These are phyloP conservation scores for Pittosporum tobira DNA, from an alignment of 129 eudicot species.

Conservation along the genomic window DNA sequence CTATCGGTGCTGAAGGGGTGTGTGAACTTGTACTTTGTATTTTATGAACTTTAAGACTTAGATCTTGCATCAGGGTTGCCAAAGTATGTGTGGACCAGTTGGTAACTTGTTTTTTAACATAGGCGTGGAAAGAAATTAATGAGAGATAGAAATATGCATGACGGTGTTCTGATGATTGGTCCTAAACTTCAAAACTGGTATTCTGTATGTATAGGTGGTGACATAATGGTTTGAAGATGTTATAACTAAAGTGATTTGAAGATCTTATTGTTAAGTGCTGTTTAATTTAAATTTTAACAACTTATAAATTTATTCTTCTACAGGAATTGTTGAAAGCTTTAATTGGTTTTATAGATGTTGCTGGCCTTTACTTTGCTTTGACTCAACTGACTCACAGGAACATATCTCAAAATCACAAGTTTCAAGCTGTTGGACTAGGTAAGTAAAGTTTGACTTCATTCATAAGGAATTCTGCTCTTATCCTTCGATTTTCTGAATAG, in stretches of 20 bases:
- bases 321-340: slow-evolving; percentile 87
- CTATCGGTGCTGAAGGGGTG: too few species aligned
- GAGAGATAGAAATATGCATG: too few species aligned
- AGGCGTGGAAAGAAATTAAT: too few species aligned
- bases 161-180: too few species aligned
- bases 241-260: too few species aligned
- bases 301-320: slow-evolving; percentile 6
- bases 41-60: too few species aligned
- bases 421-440: slow-evolving; percentile 99
- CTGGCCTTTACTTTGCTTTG: slow-evolving; percentile 93
- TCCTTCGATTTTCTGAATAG: not conserved
- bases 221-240: not conserved
- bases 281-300: not conserved
- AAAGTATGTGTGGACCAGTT: too few species aligned
- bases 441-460: slow-evolving; percentile 22
- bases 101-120: too few species aligned
- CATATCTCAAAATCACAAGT: slow-evolving; percentile 94
- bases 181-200: not conserved
- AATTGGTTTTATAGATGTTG: slow-evolving; percentile 91
- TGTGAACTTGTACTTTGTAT: too few species aligned
- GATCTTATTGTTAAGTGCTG: not conserved
- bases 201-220: not conserved
- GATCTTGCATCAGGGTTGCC: too few species aligned
- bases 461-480: not conserved
- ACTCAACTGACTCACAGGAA: slow-evolving; percentile 93